Evolutionary conservation across 2,329 filamentous ascomycete species (phyloP).

Genomic region (Fusarium sp.): DNA sequence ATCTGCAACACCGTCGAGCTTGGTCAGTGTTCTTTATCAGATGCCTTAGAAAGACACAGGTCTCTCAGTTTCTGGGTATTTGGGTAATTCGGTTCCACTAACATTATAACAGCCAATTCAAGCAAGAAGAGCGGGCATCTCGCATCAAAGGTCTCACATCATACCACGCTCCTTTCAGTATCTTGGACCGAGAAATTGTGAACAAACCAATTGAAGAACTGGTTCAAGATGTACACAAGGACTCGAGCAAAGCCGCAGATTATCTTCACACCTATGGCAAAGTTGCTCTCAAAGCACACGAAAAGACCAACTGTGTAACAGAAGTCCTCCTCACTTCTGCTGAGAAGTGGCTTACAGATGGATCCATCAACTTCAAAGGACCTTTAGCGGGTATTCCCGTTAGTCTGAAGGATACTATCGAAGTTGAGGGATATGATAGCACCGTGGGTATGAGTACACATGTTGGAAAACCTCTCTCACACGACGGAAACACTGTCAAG

Average conservation of each 20-base stretch:
- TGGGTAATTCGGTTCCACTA: constrained; percentile 36
- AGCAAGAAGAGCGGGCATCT: constrained; percentile 81
- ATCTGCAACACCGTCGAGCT: constrained; percentile 79
- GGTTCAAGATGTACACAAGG: constrained; percentile 83
- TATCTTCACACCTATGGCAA: constrained; percentile 91
- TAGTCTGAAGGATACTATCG: constrained; percentile 85
- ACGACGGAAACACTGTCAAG: constrained; percentile 81
- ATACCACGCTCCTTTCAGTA: constrained; percentile 77
- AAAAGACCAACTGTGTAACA: constrained; percentile 90
- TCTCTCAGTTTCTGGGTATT: no score
- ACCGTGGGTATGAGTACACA: constrained; percentile 85
- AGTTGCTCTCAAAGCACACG: constrained; percentile 85
- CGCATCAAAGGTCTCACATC: constrained; percentile 77
- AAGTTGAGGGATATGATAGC: constrained; percentile 86
- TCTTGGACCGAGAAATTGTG: constrained; percentile 77
- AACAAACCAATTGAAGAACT: constrained; percentile 82
- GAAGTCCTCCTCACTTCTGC: constrained; percentile 87
- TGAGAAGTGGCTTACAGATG: constrained; percentile 76
- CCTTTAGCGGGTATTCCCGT: constrained; percentile 90
- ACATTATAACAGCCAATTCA: constrained; percentile 74
- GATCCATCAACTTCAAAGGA: constrained; percentile 79
- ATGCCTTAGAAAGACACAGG: neutral
- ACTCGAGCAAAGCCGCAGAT: constrained; percentile 75
- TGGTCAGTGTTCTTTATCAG: constrained; percentile 65
- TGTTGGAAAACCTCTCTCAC: constrained; percentile 73